Evolutionary conservation across 2,329 filamentous ascomycete species (phyloP).

Genomic region (Hymenoscyphus albidus): DNA sequence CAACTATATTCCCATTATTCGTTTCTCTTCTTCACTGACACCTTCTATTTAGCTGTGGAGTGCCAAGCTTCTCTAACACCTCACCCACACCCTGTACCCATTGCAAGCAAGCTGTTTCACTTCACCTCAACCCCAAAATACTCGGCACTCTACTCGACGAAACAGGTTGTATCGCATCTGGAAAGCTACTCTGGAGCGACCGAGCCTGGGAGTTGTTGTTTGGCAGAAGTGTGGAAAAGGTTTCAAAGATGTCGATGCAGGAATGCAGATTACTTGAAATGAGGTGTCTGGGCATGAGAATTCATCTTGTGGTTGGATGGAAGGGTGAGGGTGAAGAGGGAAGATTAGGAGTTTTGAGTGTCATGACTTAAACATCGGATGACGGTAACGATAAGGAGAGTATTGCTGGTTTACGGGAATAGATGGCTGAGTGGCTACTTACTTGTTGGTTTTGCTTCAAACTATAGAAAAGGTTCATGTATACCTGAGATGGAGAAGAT

Average conservation of each 20-base stretch:
- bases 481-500: background rate
- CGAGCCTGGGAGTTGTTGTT: constrained; percentile 50
- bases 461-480: no score
- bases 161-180: constrained; percentile 48
- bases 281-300: constrained; percentile 46
- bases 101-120: constrained; percentile 33
- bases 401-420: background rate
- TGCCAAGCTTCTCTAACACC: constrained; percentile 51
- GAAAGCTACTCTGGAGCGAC: constrained; percentile 51
- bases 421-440: no score
- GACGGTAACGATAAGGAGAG: background rate
- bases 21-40: constrained; percentile 1
- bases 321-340: constrained; percentile 34
- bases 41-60: constrained; percentile 43
- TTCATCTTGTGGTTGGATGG: constrained; percentile 55
- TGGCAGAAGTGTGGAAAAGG: constrained; percentile 41
- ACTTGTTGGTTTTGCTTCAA: no score
- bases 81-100: constrained; percentile 38
- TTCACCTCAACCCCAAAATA: constrained; percentile 41
- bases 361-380: constrained; percentile 18
- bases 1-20: background rate
- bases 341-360: constrained; percentile 41
- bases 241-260: constrained; percentile 38
- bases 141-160: constrained; percentile 47
- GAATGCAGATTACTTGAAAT: constrained; percentile 48